Conservation (phyloP, 768 basidiomycete genomes). For the Phaffia tasmanica region DNA sequence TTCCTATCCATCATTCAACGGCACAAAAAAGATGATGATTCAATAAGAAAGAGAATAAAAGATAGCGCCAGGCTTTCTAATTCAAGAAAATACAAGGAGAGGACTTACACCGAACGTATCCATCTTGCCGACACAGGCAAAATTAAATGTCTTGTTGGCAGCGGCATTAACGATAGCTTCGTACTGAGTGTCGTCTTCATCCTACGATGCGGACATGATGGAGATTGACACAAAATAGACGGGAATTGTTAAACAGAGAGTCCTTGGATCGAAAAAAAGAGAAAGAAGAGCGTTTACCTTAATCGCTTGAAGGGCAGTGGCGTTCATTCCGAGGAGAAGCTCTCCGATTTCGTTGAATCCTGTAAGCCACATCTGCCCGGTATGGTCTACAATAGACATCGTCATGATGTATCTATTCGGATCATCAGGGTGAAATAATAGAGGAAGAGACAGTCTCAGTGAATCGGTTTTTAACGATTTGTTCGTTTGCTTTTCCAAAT, state of each 20-base stretch:
- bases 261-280: constrained; percentile 2
- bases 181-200: constrained; percentile 51
- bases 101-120: constrained; percentile 56
- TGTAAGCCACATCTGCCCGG: constrained; percentile 80
- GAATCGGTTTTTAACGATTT: neutral
- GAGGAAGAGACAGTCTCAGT: neutral
- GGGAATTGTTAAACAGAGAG: neutral
- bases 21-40: constrained; percentile 1
- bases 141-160: constrained; percentile 61
- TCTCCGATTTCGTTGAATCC: constrained; percentile 89
- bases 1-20: constrained; percentile 46
- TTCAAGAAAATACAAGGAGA: neutral
- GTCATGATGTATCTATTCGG: constrained; percentile 51
- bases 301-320: constrained; percentile 63
- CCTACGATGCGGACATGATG: constrained; percentile 39
- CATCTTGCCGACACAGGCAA: constrained; percentile 73
- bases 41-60: neutral
- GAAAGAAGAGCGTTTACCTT: constrained; percentile 43
- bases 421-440: neutral
- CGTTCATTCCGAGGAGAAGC: constrained; percentile 61
- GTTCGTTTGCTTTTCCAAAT: neutral
- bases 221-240: constrained; percentile 1
- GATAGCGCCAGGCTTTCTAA: neutral
- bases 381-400: constrained; percentile 79
- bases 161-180: constrained; percentile 53